phyloP scores from a whole-genome alignment of 2,329 filamentous ascomycete genomes.

The Didymella keratinophila region DNA sequence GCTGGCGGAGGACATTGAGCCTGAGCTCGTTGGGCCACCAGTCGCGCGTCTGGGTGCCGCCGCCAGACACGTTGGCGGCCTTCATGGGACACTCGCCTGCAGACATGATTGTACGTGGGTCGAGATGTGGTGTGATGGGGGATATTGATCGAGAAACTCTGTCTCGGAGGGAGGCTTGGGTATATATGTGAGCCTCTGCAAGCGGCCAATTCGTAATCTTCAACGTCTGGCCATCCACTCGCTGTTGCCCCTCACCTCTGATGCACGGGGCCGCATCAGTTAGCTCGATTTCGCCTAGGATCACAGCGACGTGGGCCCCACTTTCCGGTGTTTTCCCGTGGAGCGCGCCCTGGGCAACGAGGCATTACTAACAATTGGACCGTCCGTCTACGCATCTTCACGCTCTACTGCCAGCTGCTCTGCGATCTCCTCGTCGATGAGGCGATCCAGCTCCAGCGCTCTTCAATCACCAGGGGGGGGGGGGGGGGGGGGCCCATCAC shows the following conservation, averaged over 20 bases:
- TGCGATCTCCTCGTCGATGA: not conserved
- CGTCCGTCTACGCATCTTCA: not conserved
- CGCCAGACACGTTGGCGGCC: constrained; percentile 56
- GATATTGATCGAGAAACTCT: constrained; percentile 15
- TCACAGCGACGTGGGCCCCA: constrained; percentile 16
- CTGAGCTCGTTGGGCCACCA: constrained; percentile 77
- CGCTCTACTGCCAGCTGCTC: not conserved
- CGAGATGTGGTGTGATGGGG: constrained; percentile 23
- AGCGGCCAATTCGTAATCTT: constrained; percentile 40
- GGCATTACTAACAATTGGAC: constrained; percentile 4
- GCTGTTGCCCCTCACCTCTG: constrained; percentile 34
- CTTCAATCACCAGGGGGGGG: not conserved
- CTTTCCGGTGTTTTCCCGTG: constrained; percentile 1
- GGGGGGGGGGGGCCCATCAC: not conserved
- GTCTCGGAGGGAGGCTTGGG: constrained; percentile 18
- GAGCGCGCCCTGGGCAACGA: constrained; percentile 2
- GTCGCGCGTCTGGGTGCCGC: constrained; percentile 72
- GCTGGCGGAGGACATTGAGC: constrained; percentile 77
- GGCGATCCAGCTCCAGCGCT: not conserved
- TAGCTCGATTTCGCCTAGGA: constrained; percentile 30
- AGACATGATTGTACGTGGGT: constrained; percentile 39
- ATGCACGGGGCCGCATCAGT: constrained; percentile 32
- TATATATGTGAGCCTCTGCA: constrained; percentile 33
- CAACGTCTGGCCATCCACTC: constrained; percentile 35
- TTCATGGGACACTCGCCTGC: constrained; percentile 48